Base-by-base conservation (phyloP, 1,139 yeast genomes). In the Lodderomyces metapsilosis region DNA sequence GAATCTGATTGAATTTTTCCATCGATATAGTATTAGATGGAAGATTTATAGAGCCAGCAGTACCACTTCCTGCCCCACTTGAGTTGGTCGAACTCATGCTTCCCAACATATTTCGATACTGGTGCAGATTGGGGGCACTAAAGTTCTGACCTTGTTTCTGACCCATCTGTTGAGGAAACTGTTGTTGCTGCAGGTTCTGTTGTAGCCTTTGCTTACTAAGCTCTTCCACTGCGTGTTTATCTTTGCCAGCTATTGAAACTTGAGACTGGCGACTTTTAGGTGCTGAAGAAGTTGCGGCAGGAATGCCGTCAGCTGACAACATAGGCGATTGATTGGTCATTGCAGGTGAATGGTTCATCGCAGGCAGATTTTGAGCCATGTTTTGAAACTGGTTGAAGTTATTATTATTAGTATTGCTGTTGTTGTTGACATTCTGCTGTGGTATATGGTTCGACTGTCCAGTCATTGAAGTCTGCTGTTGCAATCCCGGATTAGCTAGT, bases 1-100 rank as follows among this genome's bases (percentile, higher is more conserved):
- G 64, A 12, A 71, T 69, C 41, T 67, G 71, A 46, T 68, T 69
- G 54, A 69, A 71, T 30, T 64, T 59, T 43, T 71, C 76, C 31
- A 68, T 59, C 0, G 74, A 67, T 11, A 68, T 69, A 1, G 73
- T 66, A 12, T 38, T 41, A 3, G 30, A 33, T 15, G 36, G 44
- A 3, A 31, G 16, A 27, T 31, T 39, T 2, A 39, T 33, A 4
- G 38, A 38, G 15, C 34, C 38, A 10, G 41, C 42, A 1, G 43
- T 36, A 13, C 46, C 46, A 18, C 45, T 30, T n/a, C 40, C 45
- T 10, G 44, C 43, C 10, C 44, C 46, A 27, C 44, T 39, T 2
- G 47, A 35, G 3, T 34, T 38, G 24, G 39, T 23, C 12, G 44
- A 38, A 12, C 42, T 41, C 37, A 42, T 36, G 27, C 38, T 42